Evolutionary conservation across 73 alveolate species (phyloP).

Genomic region (Blepharisma stoltei): DNA sequence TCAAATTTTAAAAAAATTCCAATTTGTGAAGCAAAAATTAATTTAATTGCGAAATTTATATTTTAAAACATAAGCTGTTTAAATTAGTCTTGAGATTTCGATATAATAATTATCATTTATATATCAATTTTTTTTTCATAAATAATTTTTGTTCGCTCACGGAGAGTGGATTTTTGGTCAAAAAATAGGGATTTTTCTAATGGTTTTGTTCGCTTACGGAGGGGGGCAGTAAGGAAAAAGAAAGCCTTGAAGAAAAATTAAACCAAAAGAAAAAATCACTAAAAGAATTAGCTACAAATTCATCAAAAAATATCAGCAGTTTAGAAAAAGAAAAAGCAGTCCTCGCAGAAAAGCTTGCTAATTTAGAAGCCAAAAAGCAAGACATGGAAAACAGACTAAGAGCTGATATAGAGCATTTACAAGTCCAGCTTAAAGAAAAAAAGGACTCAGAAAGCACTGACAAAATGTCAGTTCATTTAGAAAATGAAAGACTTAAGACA

Average conservation of each 20-base stretch:
- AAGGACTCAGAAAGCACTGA: conserved; percentile 24
- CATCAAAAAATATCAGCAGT: conserved; percentile 5
- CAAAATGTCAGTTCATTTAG: conserved; percentile 22
- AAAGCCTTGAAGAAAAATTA: conserved; percentile 30
- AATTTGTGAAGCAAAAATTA: too few relatives aligned
- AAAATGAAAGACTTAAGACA: conserved; percentile 18
- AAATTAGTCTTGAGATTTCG: too few relatives aligned
- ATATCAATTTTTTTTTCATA: too few relatives aligned
- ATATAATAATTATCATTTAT: too few relatives aligned
- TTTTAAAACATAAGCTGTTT: too few relatives aligned
- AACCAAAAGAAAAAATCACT: conserved; percentile 18
- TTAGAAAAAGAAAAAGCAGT: conserved; percentile 31
- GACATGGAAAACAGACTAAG: conserved; percentile 13
- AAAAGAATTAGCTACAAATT: conserved; percentile 17
- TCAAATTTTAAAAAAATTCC: too few relatives aligned
- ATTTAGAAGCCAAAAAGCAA: conserved; percentile 1
- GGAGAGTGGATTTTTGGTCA: too few relatives aligned
- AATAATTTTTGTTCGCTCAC: too few relatives aligned
- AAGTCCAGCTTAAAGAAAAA: conserved; percentile 1
- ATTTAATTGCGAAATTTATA: too few relatives aligned
- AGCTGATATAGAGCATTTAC: not conserved
- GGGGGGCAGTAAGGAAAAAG: too few relatives aligned
- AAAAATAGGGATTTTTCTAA: too few relatives aligned
- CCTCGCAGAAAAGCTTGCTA: conserved; percentile 19
- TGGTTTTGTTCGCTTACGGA: too few relatives aligned